A percentile compares a stretch with the other conserved stretches of the same genome.
These are phyloP conservation scores for Cyberlindnera euphorbiiphila DNA, from an alignment of 805 yeast genomes.

Conservation along the genomic window DNA sequence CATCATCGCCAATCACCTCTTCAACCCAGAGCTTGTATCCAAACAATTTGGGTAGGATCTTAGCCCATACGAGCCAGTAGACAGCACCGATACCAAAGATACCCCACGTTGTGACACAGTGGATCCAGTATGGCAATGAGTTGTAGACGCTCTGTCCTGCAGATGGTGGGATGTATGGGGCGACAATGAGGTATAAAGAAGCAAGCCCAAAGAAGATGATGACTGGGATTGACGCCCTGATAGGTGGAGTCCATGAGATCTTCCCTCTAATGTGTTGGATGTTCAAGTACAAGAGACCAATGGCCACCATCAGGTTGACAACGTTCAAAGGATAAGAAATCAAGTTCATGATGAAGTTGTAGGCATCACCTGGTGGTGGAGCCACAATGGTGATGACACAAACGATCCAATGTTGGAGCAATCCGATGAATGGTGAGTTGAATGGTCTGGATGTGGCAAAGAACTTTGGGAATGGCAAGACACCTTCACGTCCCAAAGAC, in stretches of 20 bases:
- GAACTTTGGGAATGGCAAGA: slow-evolving; percentile 67
- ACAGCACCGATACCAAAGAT: slow-evolving; percentile 59
- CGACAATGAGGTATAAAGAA: slow-evolving; percentile 63
- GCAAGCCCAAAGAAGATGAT: slow-evolving; percentile 60
- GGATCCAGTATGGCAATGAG: slow-evolving; percentile 70
- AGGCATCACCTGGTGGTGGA: slow-evolving; percentile 86
- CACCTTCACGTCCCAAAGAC: slow-evolving; percentile 79
- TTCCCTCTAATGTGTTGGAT: slow-evolving; percentile 47
- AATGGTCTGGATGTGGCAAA: slow-evolving; percentile 72
- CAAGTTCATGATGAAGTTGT: slow-evolving; percentile 73
- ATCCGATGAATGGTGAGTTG: slow-evolving; percentile 67
- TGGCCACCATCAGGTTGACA: slow-evolving; percentile 60
- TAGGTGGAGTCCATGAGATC: slow-evolving; percentile 65
- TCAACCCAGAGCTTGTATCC: slow-evolving; percentile 48
- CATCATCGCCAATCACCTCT: slow-evolving; percentile 61
- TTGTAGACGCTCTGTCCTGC: slow-evolving; percentile 64
- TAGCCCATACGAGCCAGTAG: slow-evolving; percentile 66
- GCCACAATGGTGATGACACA: slow-evolving; percentile 72
- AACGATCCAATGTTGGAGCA: slow-evolving; percentile 72
- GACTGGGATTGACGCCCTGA: slow-evolving; percentile 62
- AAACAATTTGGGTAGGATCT: slow-evolving; percentile 50
- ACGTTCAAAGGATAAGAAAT: slow-evolving; percentile 80
- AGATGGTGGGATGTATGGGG: slow-evolving; percentile 76
- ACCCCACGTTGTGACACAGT: slow-evolving; percentile 81
- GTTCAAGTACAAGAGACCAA: slow-evolving; percentile 59